Percentiles rank a stretch among this genome's conserved stretches.
Evolutionary conservation across 345 rosid genomes (phyloP).

Genomic region (Schrenkiella parvula): DNA sequence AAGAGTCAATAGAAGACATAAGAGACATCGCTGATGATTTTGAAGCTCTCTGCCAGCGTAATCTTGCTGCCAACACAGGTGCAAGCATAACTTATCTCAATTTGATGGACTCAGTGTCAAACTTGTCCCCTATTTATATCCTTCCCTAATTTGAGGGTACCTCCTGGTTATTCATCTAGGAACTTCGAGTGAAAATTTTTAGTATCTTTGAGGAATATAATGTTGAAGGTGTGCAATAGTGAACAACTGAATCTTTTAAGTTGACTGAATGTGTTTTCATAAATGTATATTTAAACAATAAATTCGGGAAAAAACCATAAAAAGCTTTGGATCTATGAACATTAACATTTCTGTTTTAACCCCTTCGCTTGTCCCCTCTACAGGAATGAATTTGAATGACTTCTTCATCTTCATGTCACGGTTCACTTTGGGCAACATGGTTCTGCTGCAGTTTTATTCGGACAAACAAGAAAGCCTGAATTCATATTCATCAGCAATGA

Average conservation of each 20-base stretch:
- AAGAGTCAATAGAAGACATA: constrained; percentile 81
- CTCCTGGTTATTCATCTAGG: neutral
- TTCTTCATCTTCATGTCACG: constrained; percentile 60
- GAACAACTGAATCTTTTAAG: neutral
- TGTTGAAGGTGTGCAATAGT: too few species aligned
- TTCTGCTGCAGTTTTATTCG: constrained; percentile 31
- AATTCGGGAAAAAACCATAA: neutral
- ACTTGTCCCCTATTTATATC: neutral
- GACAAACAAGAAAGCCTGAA: constrained; percentile 13
- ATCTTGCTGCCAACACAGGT: constrained; percentile 98
- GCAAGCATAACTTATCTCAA: neutral
- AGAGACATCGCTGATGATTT: constrained; percentile 87
- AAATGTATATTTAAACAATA: neutral
- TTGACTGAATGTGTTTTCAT: neutral
- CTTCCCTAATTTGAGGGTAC: neutral
- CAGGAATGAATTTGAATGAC: constrained; percentile 88
- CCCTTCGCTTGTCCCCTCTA: neutral
- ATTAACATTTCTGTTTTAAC: neutral
- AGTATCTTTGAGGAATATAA: neutral
- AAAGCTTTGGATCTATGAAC: neutral
- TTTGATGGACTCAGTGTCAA: neutral
- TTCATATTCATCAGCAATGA: constrained; percentile 32
- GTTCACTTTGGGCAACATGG: constrained; percentile 53
- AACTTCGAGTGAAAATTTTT: neutral
- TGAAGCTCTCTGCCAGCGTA: constrained; percentile 83